Evolutionary conservation across 139 green algal species (phyloP).

Genomic region (Chlorella sp.): DNA sequence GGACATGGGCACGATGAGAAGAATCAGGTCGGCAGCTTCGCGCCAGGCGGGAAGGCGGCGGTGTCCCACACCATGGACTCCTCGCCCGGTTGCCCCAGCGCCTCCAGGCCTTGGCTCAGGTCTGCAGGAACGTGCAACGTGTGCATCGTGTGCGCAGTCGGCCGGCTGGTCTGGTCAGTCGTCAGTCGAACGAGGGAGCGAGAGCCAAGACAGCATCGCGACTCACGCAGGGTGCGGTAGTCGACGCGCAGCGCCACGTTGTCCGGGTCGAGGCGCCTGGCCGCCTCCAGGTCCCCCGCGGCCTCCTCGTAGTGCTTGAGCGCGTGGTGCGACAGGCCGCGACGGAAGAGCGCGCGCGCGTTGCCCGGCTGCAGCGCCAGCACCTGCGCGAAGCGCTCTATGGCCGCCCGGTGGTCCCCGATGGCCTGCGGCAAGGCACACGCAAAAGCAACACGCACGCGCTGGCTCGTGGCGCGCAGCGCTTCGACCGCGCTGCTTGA

Average conservation of each 20-base stretch:
- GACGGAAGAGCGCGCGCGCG: conserved; percentile 29
- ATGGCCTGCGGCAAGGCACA: conserved; percentile 1
- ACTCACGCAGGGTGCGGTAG: conserved; percentile 24
- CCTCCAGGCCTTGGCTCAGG: background rate
- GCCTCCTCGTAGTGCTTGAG: conserved; percentile 23
- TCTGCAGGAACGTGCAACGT: background rate
- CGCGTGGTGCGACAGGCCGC: conserved; percentile 15
- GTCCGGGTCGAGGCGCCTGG: conserved; percentile 12
- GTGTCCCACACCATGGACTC: conserved; percentile 7
- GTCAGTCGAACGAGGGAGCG: background rate
- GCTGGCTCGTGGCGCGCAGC: background rate
- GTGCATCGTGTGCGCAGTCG: background rate
- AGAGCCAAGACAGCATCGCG: background rate
- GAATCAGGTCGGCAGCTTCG: no score
- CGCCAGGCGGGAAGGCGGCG: background rate
- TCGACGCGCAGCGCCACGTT: conserved; percentile 23
- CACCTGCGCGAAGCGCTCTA: conserved; percentile 24
- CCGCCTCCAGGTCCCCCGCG: conserved; percentile 27
- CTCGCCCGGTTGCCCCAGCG: background rate
- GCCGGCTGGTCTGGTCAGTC: background rate
- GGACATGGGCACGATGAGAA: no score
- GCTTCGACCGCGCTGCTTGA: no score
- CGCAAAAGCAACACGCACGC: background rate
- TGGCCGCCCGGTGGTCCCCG: conserved; percentile 6
- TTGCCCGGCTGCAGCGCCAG: conserved; percentile 35